Evolutionary conservation across 1,284 basidiomycete genomes (phyloP).

Genomic region (Sporisorium exsertum): DNA sequence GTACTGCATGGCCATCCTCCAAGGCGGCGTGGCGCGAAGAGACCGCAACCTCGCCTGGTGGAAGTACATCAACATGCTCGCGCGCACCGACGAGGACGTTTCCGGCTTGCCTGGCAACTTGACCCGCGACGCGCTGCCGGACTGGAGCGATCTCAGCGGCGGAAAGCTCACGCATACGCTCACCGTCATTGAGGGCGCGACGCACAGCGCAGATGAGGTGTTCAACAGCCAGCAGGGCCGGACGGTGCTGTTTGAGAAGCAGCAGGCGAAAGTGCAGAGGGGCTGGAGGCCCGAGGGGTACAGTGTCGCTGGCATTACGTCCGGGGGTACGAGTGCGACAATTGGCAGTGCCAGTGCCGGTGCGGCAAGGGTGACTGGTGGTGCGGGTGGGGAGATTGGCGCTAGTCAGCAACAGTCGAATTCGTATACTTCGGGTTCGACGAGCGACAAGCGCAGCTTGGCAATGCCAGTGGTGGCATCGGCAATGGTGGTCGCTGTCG

Average conservation of each 20-base stretch:
- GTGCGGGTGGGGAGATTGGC: not conserved
- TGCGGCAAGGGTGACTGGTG: not conserved
- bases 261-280: constrained; percentile 32
- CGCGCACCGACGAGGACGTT: constrained; percentile 55
- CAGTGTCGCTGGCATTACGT: constrained; percentile 5
- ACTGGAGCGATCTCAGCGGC: constrained; percentile 57
- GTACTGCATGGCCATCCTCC: constrained; percentile 65
- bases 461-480: not conserved
- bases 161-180: constrained; percentile 53
- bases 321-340: not conserved
- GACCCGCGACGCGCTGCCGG: constrained; percentile 37
- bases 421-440: not conserved
- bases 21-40: constrained; percentile 59
- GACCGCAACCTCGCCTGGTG: constrained; percentile 67
- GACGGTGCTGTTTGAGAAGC: constrained; percentile 58
- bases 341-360: not conserved
- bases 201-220: constrained; percentile 59
- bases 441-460: no score
- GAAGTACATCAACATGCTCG: constrained; percentile 65
- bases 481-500: not conserved
- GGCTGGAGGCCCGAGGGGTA: constrained; percentile 64
- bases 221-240: constrained; percentile 56
- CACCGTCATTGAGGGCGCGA: constrained; percentile 58
- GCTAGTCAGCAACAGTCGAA: not conserved
- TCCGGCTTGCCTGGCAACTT: constrained; percentile 57